These are phyloP conservation scores for Dothiorella sarmentorum DNA, from an alignment of 2,329 filamentous ascomycete species.

Conservation along the genomic window DNA sequence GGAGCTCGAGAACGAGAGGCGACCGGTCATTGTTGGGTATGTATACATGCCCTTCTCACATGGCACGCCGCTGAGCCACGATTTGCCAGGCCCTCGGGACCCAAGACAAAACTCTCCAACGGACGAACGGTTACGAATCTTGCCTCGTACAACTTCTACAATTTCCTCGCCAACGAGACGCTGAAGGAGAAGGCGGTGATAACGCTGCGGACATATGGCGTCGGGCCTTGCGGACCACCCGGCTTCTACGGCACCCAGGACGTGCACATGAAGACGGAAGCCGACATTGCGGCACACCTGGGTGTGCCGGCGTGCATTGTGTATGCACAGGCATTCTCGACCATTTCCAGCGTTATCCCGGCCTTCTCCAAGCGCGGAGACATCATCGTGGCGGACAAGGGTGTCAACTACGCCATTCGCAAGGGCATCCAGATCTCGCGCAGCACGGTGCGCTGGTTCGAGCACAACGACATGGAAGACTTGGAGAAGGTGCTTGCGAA, in stretches of 20 bases:
- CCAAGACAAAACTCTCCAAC: conserved; percentile 82
- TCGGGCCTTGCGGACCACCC: conserved; percentile 92
- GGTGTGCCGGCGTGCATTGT: conserved; percentile 88
- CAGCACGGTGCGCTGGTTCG: conserved; percentile 88
- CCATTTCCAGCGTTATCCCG: conserved; percentile 94
- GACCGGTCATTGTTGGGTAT: conserved; percentile 85
- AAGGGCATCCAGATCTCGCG: conserved; percentile 92
- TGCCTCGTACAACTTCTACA: conserved; percentile 95
- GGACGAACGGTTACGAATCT: conserved; percentile 91
- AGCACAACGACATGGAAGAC: conserved; percentile 95
- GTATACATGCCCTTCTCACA: conserved; percentile 20
- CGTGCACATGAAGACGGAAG: conserved; percentile 94
- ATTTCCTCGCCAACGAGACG: conserved; percentile 87
- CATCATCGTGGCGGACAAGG: conserved; percentile 91
- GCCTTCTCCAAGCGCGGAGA: conserved; percentile 96
- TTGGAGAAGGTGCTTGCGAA: conserved; percentile 80
- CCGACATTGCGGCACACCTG: conserved; percentile 85
- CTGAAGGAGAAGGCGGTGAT: conserved; percentile 95
- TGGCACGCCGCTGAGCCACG: background rate
- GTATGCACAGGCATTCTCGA: conserved; percentile 94
- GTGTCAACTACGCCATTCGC: conserved; percentile 88
- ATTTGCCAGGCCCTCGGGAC: conserved; percentile 69
- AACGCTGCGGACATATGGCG: conserved; percentile 90
- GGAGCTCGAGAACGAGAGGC: conserved; percentile 75
- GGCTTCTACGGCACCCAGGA: conserved; percentile 99